phyloP scores from a whole-genome alignment of 306 rosid genomes.

The Begonia fuchsioides region DNA sequence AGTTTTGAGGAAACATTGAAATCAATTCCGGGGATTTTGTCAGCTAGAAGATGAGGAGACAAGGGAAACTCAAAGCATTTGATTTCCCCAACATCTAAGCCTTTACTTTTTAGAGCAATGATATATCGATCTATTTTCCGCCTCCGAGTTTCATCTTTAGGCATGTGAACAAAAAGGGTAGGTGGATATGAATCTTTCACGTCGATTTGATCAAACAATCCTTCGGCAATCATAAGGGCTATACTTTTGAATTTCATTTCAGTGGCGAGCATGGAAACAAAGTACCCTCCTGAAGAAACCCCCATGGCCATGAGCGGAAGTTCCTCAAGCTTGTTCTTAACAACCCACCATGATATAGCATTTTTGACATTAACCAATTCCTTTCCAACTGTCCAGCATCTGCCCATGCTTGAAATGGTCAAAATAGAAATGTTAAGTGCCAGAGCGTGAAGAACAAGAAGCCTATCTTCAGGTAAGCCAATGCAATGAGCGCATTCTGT shows the following conservation, averaged over 20 bases:
- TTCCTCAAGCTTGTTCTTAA: constrained; percentile 38
- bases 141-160: constrained; percentile 59
- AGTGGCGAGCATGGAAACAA: constrained; percentile 71
- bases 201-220: constrained; percentile 49
- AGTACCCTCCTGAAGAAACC: constrained; percentile 86
- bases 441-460: constrained; percentile 59
- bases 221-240: constrained; percentile 81
- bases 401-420: constrained; percentile 51
- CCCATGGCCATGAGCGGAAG: constrained; percentile 79
- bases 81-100: constrained; percentile 56
- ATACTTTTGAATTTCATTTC: constrained; percentile 39
- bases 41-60: constrained; percentile 37
- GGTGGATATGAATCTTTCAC: constrained; percentile 50
- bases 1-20: constrained; percentile 34
- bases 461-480: constrained; percentile 85
- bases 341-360: constrained; percentile 56
- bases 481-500: constrained; percentile 46
- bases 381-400: constrained; percentile 56
- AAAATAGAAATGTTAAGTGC: constrained; percentile 51
- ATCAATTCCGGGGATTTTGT: constrained; percentile 67
- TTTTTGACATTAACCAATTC: constrained; percentile 45
- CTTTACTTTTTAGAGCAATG: constrained; percentile 38
- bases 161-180: constrained; percentile 88
- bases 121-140: constrained; percentile 41
- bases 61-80: constrained; percentile 69